Evolutionary conservation across 2,329 filamentous ascomycete species (phyloP), one percentile per base, ranked within the genome.

Genomic region (Phialophora verrucosa): DNA sequence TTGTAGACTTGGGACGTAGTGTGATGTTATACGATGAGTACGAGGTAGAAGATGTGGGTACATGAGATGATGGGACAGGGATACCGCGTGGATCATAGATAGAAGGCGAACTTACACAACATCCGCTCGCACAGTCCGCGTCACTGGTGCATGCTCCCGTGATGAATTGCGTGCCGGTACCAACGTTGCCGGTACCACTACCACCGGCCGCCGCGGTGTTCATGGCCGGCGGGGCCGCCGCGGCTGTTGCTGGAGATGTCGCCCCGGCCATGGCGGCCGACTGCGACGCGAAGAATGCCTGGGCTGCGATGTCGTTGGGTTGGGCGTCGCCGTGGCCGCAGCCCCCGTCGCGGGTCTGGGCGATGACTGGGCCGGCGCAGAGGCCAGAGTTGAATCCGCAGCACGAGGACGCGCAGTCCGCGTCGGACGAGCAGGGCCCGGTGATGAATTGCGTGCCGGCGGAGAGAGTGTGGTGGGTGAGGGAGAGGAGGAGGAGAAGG

Each of bases 61-160:
- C 6, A 31, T 31, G 31, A 31, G 31, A 10, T 31, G 31, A 31
- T 31, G 10, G 31, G 8, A 31, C 7, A 3, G 8, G 7, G 29
- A 31, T 6, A 8, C 23, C 23, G 2, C 23, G 23, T 25, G 23
- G 23, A 31, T 10, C 1, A 31, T 6, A 42, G 14, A 44, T 3
- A 44, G 14, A 25, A n/a, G n/a, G n/a, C n/a, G 1, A 44, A 44
- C 38, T 44, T 5, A 44, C 38, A 66, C 77, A 79, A 71, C 77
- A 79, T 23, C 71, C 73, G 42, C 75, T 74, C 4, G 76, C 75
- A 51, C 74, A 74, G 53, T 75, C 72, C 1, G 69, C 69, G 62
- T 75, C 72, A 35, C 54, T 67, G 1, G 50, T 56, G 59, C 74
- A 75, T 29, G 60, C 38, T 1, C 74, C 74, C 1, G 74, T 75